Percentiles rank a stretch among this genome's conserved stretches.
These are phyloP conservation scores for Aspergillus neoniger DNA, from an alignment of 2,329 filamentous ascomycete species.

Conservation along the genomic window DNA sequence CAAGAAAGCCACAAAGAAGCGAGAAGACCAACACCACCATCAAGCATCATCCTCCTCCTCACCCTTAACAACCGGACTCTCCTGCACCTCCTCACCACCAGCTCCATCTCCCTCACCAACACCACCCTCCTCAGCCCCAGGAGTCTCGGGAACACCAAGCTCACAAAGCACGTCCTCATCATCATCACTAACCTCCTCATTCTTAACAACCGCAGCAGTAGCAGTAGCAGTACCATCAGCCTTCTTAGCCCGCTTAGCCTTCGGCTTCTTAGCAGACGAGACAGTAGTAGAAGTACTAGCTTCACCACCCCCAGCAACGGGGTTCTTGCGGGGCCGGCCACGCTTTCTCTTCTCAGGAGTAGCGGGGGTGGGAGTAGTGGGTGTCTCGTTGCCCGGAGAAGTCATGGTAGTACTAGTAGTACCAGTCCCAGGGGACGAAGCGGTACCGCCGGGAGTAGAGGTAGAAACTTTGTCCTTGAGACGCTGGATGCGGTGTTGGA, in stretches of 20 bases:
- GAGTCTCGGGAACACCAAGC: neutral
- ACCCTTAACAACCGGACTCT: neutral
- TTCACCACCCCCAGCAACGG: neutral
- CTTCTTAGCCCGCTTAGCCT: neutral
- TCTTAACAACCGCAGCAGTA: too few relatives aligned
- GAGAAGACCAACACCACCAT: neutral
- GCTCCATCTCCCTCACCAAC: neutral
- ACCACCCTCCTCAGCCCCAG: neutral
- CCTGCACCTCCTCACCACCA: neutral
- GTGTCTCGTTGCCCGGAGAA: neutral
- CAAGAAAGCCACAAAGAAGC: too few relatives aligned
- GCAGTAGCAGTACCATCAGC: too few relatives aligned
- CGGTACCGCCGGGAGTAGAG: neutral
- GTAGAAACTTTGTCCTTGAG: slow-evolving; percentile 16
- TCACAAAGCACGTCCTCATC: neutral
- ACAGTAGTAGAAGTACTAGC: neutral
- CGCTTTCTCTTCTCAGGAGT: slow-evolving; percentile 12
- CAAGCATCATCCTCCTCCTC: neutral
- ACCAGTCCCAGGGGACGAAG: neutral
- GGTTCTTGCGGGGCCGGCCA: neutral
- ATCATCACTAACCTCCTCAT: too few relatives aligned
- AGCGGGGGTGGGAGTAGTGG: neutral
- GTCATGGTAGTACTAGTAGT: neutral
- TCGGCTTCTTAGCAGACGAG: neutral
- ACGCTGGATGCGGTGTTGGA: slow-evolving; percentile 27